These are phyloP conservation scores for Aspergillus sp. DNA, from an alignment of 2,329 filamentous ascomycete genomes.

Conservation along the genomic window DNA sequence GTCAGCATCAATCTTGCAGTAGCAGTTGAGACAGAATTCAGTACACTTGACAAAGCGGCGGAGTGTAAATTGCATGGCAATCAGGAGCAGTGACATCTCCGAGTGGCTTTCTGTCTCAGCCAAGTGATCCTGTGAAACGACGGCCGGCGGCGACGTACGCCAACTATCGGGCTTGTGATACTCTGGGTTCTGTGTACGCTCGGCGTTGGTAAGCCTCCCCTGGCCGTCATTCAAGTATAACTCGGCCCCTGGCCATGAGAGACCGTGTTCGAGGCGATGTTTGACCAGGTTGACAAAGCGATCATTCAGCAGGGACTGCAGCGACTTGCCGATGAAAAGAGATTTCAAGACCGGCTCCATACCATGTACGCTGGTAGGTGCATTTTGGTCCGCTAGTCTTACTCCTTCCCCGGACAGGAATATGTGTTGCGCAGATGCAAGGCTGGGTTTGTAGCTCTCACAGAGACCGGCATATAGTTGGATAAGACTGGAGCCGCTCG, in stretches of 20 bases:
- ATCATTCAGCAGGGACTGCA: constrained; percentile 70
- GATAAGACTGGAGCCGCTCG: constrained; percentile 27
- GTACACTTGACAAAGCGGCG: constrained; percentile 80
- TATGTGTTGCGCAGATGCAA: constrained; percentile 56
- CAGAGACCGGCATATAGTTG: constrained; percentile 73
- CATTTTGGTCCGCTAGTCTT: not conserved
- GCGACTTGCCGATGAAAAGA: constrained; percentile 72
- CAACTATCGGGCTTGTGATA: constrained; percentile 32
- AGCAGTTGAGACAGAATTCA: constrained; percentile 85
- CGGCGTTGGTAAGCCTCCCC: constrained; percentile 31
- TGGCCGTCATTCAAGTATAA: constrained; percentile 56
- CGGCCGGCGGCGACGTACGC: constrained; percentile 36
- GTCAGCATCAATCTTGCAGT: constrained; percentile 66
- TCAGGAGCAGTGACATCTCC: constrained; percentile 59
- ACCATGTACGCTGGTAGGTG: not conserved
- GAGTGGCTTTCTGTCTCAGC: constrained; percentile 30
- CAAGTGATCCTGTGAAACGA: constrained; percentile 59
- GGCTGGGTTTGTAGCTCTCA: constrained; percentile 71
- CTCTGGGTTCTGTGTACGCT: constrained; percentile 17
- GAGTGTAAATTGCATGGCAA: constrained; percentile 74
- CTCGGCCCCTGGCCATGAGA: constrained; percentile 73
- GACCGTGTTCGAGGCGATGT: constrained; percentile 56
- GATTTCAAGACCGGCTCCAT: constrained; percentile 49
- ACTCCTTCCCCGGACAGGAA: constrained; percentile 53
- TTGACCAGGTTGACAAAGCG: constrained; percentile 67